Evolutionary conservation across 208 protist genomes (phyloP), one percentile per base, ranked within the genome.

Genomic region (Acanthamoeba castellanii): DNA sequence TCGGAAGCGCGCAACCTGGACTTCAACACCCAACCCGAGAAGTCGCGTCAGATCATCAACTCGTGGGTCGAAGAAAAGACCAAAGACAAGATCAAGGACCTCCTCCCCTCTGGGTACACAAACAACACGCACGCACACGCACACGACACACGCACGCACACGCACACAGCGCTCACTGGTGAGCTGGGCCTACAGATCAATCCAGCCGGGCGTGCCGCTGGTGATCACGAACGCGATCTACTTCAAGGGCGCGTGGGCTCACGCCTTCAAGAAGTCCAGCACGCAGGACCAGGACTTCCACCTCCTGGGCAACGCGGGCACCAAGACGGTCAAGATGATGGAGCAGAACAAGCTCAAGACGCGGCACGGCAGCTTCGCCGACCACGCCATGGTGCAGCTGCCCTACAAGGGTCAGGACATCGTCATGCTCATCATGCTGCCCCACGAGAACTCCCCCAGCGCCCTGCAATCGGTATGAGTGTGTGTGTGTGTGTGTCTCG

Each of bases 151-250:
- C 45, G 7, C 45, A 47, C 45, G 0, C 55, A 59, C 55, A 1
- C 20, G 20, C 14, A 22, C 55, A 25, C 55, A 25, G 2, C 20
- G 0, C 55, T 59, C 18, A 59, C 55, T 59, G 55, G 37, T 59
- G 55, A 16, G 2, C 0, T 59, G 55, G 0, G 13, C 5, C 52
- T 3, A 47, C 55, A 59, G 55, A 7, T 16, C 45, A 8, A 16
- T 88, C 6, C 0, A 32, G 3, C 6, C 25, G 3, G 50, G 34
- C 6, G 59, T 18, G 7, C 45, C 25, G 25, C 20, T 88, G 81
- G 37, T 88, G 8, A 25, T 88, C 0, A 88, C 81, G n/a, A 88
- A 88, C n/a, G 81, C 81, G 7, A 88, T 88, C 81, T 88, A 88
- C 52, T 88, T 88, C 45, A 88, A 88, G 45, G 50, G 81, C 20